These are phyloP conservation scores for Bremia lactucae DNA, from an alignment of 352 stramenopile genomes.

Conservation along the genomic window DNA sequence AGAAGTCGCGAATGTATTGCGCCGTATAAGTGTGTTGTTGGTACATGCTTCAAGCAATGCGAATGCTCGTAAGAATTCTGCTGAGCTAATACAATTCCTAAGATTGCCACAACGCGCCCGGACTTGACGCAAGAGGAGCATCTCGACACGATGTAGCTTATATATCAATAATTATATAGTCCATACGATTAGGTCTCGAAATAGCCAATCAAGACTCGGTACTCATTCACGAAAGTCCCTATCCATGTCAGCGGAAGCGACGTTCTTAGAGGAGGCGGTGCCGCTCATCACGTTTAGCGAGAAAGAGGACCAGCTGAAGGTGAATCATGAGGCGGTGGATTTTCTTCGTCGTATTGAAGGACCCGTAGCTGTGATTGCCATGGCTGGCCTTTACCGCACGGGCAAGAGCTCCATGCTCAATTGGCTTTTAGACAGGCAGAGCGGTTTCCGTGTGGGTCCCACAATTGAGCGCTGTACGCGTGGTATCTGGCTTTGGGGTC, in stretches of 20 bases:
- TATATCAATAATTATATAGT: not conserved
- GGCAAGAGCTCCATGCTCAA: slow-evolving; percentile 86
- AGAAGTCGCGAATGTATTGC: slow-evolving; percentile 9
- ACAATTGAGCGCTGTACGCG: slow-evolving; percentile 78
- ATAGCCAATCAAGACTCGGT: slow-evolving; percentile 4
- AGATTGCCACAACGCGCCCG: slow-evolving; percentile 9
- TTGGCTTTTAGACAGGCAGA: slow-evolving; percentile 60
- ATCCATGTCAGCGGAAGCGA: slow-evolving; percentile 16
- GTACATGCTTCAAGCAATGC: too few species aligned
- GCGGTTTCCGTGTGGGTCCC: slow-evolving; percentile 69
- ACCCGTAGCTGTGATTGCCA: slow-evolving; percentile 69
- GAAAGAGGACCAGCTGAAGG: slow-evolving; percentile 63
- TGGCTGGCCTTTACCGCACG: slow-evolving; percentile 81
- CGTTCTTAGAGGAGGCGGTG: slow-evolving; percentile 68
- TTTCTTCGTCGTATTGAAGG: slow-evolving; percentile 60
- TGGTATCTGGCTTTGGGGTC: slow-evolving; percentile 82
- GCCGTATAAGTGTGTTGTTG: too few species aligned
- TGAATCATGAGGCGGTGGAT: slow-evolving; percentile 67
- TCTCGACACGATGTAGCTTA: slow-evolving; percentile 4
- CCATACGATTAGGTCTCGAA: not conserved
- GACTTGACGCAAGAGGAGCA: not conserved
- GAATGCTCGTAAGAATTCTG: slow-evolving; percentile 2
- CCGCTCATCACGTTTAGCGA: slow-evolving; percentile 82
- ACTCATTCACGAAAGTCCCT: slow-evolving; percentile 1
- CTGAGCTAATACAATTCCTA: slow-evolving; percentile 1